Evolutionary conservation across 208 protist species (phyloP).

Genomic region (Vickermania ingenoplastis): DNA sequence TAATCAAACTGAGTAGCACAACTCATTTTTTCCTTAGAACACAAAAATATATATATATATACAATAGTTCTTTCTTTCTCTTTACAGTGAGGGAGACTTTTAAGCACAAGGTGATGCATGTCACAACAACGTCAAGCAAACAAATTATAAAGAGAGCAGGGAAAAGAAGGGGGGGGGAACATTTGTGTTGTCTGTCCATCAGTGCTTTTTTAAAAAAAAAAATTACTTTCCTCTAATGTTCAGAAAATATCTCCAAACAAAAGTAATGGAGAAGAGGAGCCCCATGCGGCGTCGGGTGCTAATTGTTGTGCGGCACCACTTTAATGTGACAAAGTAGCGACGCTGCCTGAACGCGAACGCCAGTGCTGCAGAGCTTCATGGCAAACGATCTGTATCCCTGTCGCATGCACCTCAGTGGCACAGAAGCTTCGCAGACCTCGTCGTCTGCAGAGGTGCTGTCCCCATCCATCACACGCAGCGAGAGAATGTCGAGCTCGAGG

Average conservation of each 20-base stretch:
- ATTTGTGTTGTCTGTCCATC: neutral
- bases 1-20: too few relatives aligned
- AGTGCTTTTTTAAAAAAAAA: neutral
- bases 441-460: conserved; percentile 33
- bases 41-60: too few relatives aligned
- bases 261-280: too few relatives aligned
- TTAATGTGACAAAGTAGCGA: conserved; percentile 40
- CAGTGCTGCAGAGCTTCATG: conserved; percentile 42
- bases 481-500: conserved; percentile 39
- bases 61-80: too few relatives aligned
- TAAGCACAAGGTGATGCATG: too few relatives aligned
- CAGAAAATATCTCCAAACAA: too few relatives aligned
- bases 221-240: neutral
- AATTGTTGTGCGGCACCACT: too few relatives aligned
- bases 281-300: too few relatives aligned
- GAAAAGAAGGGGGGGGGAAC: neutral
- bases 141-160: too few relatives aligned
- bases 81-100: too few relatives aligned
- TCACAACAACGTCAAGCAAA: too few relatives aligned
- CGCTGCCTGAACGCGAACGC: conserved; percentile 17
- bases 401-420: conserved; percentile 31
- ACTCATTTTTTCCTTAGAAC: too few relatives aligned
- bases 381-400: conserved; percentile 34
- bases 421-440: conserved; percentile 26
- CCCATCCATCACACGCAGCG: conserved; percentile 36